Percentiles rank a stretch among this genome's conserved stretches.
Evolutionary conservation across 352 stramenopile species (phyloP).

Genomic region (Phytophthora meadii): DNA sequence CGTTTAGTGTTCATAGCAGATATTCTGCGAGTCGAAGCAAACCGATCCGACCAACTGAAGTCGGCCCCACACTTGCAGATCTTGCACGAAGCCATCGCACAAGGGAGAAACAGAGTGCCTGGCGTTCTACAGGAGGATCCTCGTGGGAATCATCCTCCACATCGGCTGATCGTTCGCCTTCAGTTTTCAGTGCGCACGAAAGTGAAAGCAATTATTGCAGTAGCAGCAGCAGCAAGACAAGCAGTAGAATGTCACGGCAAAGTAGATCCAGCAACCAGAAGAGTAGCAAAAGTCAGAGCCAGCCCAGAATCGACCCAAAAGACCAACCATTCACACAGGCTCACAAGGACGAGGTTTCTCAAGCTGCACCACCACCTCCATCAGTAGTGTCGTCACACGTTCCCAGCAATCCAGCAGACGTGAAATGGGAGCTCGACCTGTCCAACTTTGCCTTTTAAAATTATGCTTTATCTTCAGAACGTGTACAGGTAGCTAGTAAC

Average conservation of each 20-base stretch:
- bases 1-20: neutral
- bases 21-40: neutral
- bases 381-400: neutral
- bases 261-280: conserved; percentile 8
- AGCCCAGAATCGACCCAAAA: neutral
- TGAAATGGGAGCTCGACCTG: conserved; percentile 71
- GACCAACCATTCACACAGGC: neutral
- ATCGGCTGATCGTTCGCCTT: neutral
- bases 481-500: neutral
- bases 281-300: neutral
- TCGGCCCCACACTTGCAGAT: conserved; percentile 32
- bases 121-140: neutral
- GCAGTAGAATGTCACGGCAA: conserved; percentile 1
- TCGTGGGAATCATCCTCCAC: conserved; percentile 13
- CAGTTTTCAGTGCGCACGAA: neutral
- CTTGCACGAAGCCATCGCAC: conserved; percentile 4
- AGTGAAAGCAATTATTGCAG: neutral
- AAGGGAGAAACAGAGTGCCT: neutral
- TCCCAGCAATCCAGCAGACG: conserved; percentile 20
- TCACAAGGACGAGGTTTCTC: neutral
- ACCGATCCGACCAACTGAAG: neutral
- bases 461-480: too few relatives aligned
- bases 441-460: conserved; percentile 54
- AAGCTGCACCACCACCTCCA: neutral
- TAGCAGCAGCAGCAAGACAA: conserved; percentile 7